These are phyloP conservation scores for Podosphaera aphanis DNA, from an alignment of 2,329 filamentous ascomycete species.

Conservation along the genomic window DNA sequence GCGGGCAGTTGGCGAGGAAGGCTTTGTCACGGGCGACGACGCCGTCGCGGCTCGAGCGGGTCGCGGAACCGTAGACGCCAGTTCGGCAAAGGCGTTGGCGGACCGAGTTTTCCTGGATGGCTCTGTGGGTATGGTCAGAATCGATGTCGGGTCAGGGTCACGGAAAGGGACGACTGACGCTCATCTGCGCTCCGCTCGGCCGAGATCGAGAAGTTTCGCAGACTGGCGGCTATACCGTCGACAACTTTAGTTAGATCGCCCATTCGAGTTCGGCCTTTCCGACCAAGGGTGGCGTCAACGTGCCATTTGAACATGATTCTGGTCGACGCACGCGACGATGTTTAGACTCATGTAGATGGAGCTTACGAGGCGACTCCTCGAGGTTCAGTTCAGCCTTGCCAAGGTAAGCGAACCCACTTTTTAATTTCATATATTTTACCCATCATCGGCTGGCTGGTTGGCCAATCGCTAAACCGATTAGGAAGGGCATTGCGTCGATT, in stretches of 20 bases:
- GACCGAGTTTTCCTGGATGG: constrained; percentile 2
- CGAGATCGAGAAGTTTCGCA: constrained; percentile 15
- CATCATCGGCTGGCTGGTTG: too few species aligned
- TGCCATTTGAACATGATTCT: constrained; percentile 18
- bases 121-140: background rate
- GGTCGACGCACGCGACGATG: background rate
- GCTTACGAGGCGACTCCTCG: too few species aligned
- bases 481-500: background rate
- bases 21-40: background rate
- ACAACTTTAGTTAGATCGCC: constrained; percentile 3
- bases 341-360: too few species aligned
- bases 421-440: too few species aligned
- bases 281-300: constrained; percentile 14
- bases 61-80: constrained; percentile 10
- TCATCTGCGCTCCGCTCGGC: constrained; percentile 8
- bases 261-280: constrained; percentile 9
- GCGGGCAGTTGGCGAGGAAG: background rate
- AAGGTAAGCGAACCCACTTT: background rate
- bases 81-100: constrained; percentile 10
- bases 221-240: constrained; percentile 14
- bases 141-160: background rate
- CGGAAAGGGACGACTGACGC: constrained; percentile 1
- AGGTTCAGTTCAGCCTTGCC: constrained; percentile 3
- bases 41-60: constrained; percentile 6
- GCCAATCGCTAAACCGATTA: too few species aligned